Conservation (phyloP, 2,329 filamentous ascomycete genomes). For the Teratosphaeria gauchensis region DNA sequence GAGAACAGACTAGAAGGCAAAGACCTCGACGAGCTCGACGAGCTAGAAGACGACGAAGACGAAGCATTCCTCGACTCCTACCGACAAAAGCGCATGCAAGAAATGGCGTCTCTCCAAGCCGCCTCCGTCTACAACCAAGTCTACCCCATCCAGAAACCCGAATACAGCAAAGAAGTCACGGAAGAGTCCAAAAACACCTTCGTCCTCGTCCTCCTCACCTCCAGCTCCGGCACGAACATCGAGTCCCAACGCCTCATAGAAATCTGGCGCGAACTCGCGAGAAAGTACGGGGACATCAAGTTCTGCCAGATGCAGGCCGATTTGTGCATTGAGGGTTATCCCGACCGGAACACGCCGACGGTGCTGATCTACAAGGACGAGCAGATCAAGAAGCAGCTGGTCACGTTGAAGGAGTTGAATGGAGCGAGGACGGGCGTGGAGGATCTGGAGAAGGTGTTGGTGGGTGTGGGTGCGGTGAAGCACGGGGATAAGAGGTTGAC, state of each 20-base stretch:
- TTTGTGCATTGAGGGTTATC: slow-evolving; percentile 93
- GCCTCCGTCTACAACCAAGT: slow-evolving; percentile 80
- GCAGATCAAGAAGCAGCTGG: slow-evolving; percentile 81
- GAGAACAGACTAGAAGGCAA: slow-evolving; percentile 92
- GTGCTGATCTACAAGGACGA: slow-evolving; percentile 87
- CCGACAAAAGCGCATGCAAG: slow-evolving; percentile 73
- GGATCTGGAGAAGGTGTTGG: slow-evolving; percentile 70
- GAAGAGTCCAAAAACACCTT: slow-evolving; percentile 66
- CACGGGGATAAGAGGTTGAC: slow-evolving; percentile 67
- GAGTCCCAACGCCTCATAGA: slow-evolving; percentile 78
- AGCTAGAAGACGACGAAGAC: slow-evolving; percentile 91
- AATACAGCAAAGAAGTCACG: slow-evolving; percentile 84
- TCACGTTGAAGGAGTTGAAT: slow-evolving; percentile 73
- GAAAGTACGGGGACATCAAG: slow-evolving; percentile 86
- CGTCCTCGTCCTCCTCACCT: slow-evolving; percentile 72
- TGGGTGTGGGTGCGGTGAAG: slow-evolving; percentile 72
- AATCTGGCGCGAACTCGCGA: slow-evolving; percentile 75
- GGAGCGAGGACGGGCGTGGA: slow-evolving; percentile 58
- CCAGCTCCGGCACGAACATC: slow-evolving; percentile 65
- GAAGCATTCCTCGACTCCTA: slow-evolving; percentile 85
- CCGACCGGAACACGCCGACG: slow-evolving; percentile 88
- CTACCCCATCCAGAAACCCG: slow-evolving; percentile 87
- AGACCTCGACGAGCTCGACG: slow-evolving; percentile 85
- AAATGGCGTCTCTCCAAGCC: slow-evolving; percentile 64
- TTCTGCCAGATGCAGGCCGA: slow-evolving; percentile 92